Base-by-base conservation (phyloP, 75 land plant species). In the Sequoia sempervirens region DNA sequence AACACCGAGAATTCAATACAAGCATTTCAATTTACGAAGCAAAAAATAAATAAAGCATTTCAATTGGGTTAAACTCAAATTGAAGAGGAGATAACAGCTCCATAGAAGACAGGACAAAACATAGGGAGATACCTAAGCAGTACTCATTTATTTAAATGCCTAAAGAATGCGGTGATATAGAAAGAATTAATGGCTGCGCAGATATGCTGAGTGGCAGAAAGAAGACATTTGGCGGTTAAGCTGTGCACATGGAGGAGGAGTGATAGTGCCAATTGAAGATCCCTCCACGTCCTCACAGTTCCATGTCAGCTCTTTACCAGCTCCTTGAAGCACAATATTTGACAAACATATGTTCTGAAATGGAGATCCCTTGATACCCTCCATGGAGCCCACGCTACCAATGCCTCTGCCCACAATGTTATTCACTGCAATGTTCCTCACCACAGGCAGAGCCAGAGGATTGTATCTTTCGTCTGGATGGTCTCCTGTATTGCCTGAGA, bases 381-480 rank as follows among this genome's bases (percentile, higher is more conserved):
- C 38, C 37, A 93, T 81, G 23, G 73, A 74, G 18, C 95, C 95
- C 2, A 93, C 68, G 34, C 85, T 86, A 66, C 34, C 82, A 9
- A 92, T 88, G 30, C 85, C 53, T 5, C n/a, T 84, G 0, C 95
- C 95, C 88, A 87, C 84, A 6, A 93, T 81, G 76, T 90, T 82
- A 64, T 80, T 87, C 4, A 93, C 45, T 26, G 83, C 85, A 38
- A 93, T 72, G 18, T 85, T 88, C 43, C 88, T 87, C 23, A 93
- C 88, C 9, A 80, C 72, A 0, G 95, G 95, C 14, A 93, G 82
- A 56, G 93, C 93, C 53, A 86, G 87, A 2, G 88, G 92, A 81
- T 93, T 82, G 83, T 84, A 93, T 0, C 84, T 47, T n/a, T 84
- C 85, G 50, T 93, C 95, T 2, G 95, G 93, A 75, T 93, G 93